Percentiles rank a stretch among this genome's conserved stretches.
Conservation (phyloP, 768 basidiomycete genomes). For the Pleurotus tuoliensis region DNA sequence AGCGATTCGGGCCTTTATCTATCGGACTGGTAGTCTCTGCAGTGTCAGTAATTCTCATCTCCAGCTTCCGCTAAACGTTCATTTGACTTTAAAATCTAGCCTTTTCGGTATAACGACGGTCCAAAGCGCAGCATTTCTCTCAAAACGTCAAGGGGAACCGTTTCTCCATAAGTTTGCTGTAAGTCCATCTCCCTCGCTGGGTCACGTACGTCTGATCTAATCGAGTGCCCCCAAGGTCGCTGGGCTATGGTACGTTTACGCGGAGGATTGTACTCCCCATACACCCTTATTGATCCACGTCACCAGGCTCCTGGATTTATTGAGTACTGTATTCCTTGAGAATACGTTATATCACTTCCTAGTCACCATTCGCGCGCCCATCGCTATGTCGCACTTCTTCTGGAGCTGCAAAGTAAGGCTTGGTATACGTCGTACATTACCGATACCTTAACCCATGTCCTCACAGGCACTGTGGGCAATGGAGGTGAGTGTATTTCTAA, state of each 20-base stretch:
- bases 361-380: neutral
- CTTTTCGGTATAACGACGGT: constrained; percentile 2
- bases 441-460: neutral
- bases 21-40: constrained; percentile 1
- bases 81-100: neutral
- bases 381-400: neutral
- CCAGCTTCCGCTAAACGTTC: neutral
- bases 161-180: constrained; percentile 32
- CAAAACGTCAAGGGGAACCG: constrained; percentile 27
- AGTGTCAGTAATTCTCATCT: neutral
- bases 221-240: neutral
- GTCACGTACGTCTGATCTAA: neutral
- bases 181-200: neutral
- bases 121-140: neutral
- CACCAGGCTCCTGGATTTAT: constrained; percentile 1
- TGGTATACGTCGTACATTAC: neutral
- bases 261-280: neutral
- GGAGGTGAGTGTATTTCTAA: neutral
- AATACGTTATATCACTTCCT: constrained; percentile 3
- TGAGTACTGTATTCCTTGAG: neutral
- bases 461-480: constrained; percentile 1
- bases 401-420: constrained; percentile 1
- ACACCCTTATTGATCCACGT: neutral
- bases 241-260: neutral
- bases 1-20: constrained; percentile 2